Conservation (phyloP, 176 grass and related monocot genomes). For the Bonia amplexicaulis region DNA sequence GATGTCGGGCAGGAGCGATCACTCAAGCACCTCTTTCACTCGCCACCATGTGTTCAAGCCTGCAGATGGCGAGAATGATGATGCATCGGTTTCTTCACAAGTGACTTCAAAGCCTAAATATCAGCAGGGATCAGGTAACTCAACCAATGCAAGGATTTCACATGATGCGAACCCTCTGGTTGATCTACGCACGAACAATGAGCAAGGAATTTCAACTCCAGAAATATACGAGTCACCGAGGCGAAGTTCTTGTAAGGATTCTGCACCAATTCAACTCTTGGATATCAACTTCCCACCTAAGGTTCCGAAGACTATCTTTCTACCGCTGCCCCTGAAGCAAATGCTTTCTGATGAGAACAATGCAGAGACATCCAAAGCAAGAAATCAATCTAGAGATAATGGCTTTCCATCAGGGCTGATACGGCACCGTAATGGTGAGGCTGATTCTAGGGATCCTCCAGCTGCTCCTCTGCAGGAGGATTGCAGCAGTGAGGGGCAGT, state of each 20-base stretch:
- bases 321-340: slow-evolving; percentile 81
- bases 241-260: slow-evolving; percentile 48
- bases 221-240: slow-evolving; percentile 72
- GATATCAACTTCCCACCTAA: slow-evolving; percentile 57
- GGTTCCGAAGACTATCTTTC: slow-evolving; percentile 73
- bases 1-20: slow-evolving; percentile 59
- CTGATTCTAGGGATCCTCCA: slow-evolving; percentile 33
- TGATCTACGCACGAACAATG: slow-evolving; percentile 53
- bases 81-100: slow-evolving; percentile 35
- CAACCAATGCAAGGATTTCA: slow-evolving; percentile 55
- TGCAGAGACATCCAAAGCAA: slow-evolving; percentile 26
- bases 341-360: slow-evolving; percentile 84
- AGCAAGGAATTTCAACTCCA: slow-evolving; percentile 61
- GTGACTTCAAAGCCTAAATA: slow-evolving; percentile 41
- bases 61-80: slow-evolving; percentile 47
- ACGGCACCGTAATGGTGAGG: slow-evolving; percentile 44
- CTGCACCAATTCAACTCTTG: slow-evolving; percentile 41
- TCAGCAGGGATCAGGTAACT: slow-evolving; percentile 56
- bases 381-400: slow-evolving; percentile 44
- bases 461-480: slow-evolving; percentile 21
- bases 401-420: slow-evolving; percentile 41
- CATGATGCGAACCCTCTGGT: slow-evolving; percentile 57
- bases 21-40: slow-evolving; percentile 62
- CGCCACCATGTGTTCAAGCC: slow-evolving; percentile 61
- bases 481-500: slow-evolving; percentile 61